Evolutionary conservation across 306 rosid species (phyloP), one percentile per base, ranked within the genome.

Genomic region (Glycine soja): DNA sequence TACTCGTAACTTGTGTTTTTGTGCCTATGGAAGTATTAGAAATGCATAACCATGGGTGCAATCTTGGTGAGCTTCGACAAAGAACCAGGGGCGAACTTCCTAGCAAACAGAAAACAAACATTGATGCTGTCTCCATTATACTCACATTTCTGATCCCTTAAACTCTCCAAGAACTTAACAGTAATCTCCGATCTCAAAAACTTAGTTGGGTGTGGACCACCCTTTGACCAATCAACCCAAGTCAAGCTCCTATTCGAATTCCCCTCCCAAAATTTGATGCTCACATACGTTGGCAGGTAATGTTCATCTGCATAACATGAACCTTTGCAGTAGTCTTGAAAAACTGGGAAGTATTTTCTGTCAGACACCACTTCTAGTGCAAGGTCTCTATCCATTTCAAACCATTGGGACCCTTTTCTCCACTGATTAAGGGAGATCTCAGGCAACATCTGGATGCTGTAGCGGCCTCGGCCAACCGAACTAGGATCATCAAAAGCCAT

Each of bases 351-450:
- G 79, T 89, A 89, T 14, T 24, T 82, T 24, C 16, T 76, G 76
- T 91, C 97, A 2, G 94, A 82, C 6, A 92, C 92, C 0, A 91
- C 91, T 40, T 85, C 87, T 1, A 87, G 46, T 46, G 98, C 97
- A 0, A 90, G 86, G 0, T 54, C 86, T 38, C 98, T 80, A 43
- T 87, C 81, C 89, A 94, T 90, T 79, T 95, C 97, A 45, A 95
- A 92, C 97, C 97, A 95, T 24, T 92, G 97, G 0, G 88, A 94
- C 12, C 98, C 98, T 83, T 94, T 94, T 42, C 97, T 80, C 97
- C 97, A 95, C 12, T 95, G 92, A 0, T 9, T 18, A 43, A 91
- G 46, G 30, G 75, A 2, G 71, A 95, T 81, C 0, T 65, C 53
- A 1, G 97, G 98, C 48, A 12, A 61, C 97, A 95, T 91, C 2